Evolutionary conservation across 768 basidiomycete species (phyloP).

Genomic region (Termitomyces sp.): DNA sequence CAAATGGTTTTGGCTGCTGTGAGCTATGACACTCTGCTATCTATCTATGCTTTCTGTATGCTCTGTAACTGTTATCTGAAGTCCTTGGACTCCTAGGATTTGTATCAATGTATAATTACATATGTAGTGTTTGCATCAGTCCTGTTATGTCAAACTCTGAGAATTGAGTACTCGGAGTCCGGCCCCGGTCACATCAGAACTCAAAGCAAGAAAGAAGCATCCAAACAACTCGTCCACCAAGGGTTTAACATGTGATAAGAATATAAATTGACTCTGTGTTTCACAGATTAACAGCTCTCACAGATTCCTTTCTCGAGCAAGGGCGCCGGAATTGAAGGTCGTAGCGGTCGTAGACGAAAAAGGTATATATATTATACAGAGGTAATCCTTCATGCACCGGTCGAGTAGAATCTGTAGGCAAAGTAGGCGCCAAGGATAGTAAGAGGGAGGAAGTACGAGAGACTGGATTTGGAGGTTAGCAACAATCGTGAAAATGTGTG

Average conservation of each 20-base stretch:
- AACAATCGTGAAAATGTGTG: slow-evolving; percentile 12
- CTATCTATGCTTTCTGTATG: background rate
- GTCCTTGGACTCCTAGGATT: background rate
- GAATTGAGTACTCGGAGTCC: background rate
- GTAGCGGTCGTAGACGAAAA: too few relatives aligned
- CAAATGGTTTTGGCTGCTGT: slow-evolving; percentile 2
- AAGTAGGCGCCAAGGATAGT: slow-evolving; percentile 82
- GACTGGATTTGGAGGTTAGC: slow-evolving; percentile 32
- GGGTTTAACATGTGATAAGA: slow-evolving; percentile 13
- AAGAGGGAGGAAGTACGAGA: slow-evolving; percentile 86
- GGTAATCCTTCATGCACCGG: slow-evolving; percentile 36
- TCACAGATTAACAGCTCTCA: slow-evolving; percentile 4
- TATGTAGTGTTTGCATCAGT: background rate
- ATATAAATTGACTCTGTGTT: slow-evolving; percentile 11
- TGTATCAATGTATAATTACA: background rate
- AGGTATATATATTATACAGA: slow-evolving; percentile 21
- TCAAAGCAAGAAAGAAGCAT: background rate
- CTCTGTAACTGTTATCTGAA: background rate
- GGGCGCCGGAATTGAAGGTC: too few relatives aligned
- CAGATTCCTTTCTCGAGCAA: background rate
- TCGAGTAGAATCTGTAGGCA: slow-evolving; percentile 76
- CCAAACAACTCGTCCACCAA: background rate
- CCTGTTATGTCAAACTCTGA: background rate
- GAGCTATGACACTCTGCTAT: background rate
- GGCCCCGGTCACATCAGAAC: background rate